phyloP scores from a whole-genome alignment of 345 rosid genomes.

The Populus nigra region DNA sequence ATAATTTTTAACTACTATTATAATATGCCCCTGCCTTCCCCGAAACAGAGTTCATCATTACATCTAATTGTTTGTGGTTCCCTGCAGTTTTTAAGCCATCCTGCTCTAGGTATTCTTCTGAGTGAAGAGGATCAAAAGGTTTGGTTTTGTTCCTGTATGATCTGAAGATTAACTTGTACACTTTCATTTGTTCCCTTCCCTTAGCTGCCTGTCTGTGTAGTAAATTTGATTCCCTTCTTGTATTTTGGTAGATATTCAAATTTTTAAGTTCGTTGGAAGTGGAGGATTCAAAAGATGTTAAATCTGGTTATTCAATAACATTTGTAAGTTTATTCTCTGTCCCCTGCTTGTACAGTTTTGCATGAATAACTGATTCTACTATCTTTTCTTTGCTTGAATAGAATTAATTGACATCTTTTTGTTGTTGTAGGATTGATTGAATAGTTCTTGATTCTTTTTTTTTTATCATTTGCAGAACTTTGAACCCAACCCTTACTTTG shows the following conservation, averaged over 20 bases:
- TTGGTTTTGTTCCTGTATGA: constrained; percentile 13
- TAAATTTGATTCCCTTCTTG: neutral
- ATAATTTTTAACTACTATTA: neutral
- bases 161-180: neutral
- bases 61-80: neutral
- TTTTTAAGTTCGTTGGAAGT: constrained; percentile 69
- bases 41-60: neutral
- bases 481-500: constrained; percentile 74
- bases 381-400: neutral
- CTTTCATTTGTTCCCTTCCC: neutral
- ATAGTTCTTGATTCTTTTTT: neutral
- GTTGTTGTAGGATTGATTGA: neutral
- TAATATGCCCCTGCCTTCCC: neutral
- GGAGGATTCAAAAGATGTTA: constrained; percentile 85
- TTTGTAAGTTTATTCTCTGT: constrained; percentile 55
- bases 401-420: neutral
- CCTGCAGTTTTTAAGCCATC: constrained; percentile 83
- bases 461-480: constrained; percentile 51
- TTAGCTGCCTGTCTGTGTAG: neutral
- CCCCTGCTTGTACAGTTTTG: neutral
- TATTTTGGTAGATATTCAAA: constrained; percentile 58
- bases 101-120: constrained; percentile 76
- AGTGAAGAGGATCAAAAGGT: constrained; percentile 94
- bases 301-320: constrained; percentile 81
- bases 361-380: neutral